Conservation (phyloP, 1,284 basidiomycete genomes). For the Fomitiporia mediterranea region DNA sequence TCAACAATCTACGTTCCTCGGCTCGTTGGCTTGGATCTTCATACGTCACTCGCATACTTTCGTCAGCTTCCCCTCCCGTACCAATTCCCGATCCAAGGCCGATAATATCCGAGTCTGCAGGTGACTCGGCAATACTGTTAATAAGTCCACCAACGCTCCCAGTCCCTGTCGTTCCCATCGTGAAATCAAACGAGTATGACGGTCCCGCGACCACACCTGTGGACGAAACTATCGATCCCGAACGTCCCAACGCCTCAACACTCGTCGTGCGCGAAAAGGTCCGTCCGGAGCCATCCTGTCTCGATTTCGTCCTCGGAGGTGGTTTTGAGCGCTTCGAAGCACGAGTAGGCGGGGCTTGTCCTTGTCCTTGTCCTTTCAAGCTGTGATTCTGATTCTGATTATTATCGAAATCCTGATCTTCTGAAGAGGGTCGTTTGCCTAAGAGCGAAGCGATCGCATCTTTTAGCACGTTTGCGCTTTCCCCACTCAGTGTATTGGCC, state of each 20-base stretch:
- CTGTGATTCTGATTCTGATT: constrained; percentile 36
- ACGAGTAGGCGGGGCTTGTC: neutral
- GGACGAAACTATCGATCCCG: neutral
- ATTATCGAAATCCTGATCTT: constrained; percentile 31
- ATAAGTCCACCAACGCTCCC: too few relatives aligned
- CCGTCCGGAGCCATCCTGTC: neutral
- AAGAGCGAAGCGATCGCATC: constrained; percentile 61
- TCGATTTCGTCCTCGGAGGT: constrained; percentile 7
- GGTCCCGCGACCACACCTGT: neutral
- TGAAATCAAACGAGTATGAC: neutral
- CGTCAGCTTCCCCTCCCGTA: constrained; percentile 29
- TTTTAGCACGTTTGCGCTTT: constrained; percentile 49
- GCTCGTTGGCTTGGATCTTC: constrained; percentile 60
- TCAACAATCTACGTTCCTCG: constrained; percentile 48
- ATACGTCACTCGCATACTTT: constrained; percentile 54
- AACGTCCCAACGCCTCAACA: neutral
- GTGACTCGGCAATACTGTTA: neutral
- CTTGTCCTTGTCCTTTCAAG: constrained; percentile 24
- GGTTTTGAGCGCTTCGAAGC: constrained; percentile 4
- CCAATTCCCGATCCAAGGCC: constrained; percentile 21
- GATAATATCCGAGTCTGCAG: constrained; percentile 1
- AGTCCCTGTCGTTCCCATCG: neutral
- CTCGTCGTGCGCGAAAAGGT: constrained; percentile 11
- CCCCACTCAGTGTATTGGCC: constrained; percentile 31
- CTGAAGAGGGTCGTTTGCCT: constrained; percentile 53